Evolutionary conservation across 768 basidiomycete genomes (phyloP).

Genomic region (Udeniomyces megalosporus): DNA sequence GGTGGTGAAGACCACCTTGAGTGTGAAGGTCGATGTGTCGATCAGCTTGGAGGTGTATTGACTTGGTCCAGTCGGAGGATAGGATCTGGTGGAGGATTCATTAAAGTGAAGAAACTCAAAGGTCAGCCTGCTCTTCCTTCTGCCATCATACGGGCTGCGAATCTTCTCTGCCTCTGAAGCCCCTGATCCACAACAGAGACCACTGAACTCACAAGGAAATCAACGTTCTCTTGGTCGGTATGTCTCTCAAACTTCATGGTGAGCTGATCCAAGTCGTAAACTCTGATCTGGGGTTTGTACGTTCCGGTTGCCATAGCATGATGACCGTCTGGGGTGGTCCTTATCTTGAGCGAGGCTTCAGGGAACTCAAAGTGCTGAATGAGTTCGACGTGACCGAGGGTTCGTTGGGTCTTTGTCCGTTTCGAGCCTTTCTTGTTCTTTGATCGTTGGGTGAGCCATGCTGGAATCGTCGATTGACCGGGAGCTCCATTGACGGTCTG

Average conservation of each 20-base stretch:
- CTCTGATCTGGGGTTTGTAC: constrained; percentile 93
- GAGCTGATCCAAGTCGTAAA: constrained; percentile 86
- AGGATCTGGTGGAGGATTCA: constrained; percentile 44
- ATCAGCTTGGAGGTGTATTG: constrained; percentile 89
- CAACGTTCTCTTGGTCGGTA: constrained; percentile 90
- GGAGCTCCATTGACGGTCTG: constrained; percentile 16
- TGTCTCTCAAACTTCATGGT: constrained; percentile 91
- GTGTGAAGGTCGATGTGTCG: constrained; percentile 89
- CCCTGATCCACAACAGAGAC: background rate
- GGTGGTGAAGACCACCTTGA: constrained; percentile 80
- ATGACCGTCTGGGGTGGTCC: constrained; percentile 77
- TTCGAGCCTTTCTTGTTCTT: constrained; percentile 16
- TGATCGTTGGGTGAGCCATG: constrained; percentile 13
- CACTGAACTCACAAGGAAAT: constrained; percentile 72
- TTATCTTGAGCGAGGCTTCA: constrained; percentile 82
- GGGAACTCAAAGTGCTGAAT: constrained; percentile 96
- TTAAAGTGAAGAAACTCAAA: background rate
- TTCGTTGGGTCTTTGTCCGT: constrained; percentile 11
- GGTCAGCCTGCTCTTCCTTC: background rate
- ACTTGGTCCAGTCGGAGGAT: constrained; percentile 97
- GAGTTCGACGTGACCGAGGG: constrained; percentile 59
- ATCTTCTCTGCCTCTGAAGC: too few species aligned
- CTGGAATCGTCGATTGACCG: constrained; percentile 13
- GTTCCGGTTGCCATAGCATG: constrained; percentile 88
- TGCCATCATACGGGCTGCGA: too few species aligned